Percentiles rank a stretch among this genome's conserved stretches.
Evolutionary conservation across 805 yeast species (phyloP).

Genomic region (Candida xyloterini): DNA sequence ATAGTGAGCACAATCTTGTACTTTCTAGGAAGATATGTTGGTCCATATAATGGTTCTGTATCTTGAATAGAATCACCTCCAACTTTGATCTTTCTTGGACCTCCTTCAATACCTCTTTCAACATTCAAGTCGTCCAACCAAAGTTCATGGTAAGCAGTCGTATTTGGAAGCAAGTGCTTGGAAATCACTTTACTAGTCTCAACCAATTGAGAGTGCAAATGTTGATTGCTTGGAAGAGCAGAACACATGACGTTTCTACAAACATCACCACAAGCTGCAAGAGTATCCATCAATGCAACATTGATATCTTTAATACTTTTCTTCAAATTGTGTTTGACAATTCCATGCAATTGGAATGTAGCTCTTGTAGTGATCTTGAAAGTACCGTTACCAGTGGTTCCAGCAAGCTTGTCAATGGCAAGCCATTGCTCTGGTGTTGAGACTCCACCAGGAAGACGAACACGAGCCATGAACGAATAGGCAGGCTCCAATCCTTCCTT

Average conservation of each 20-base stretch:
- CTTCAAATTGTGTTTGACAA: conserved; percentile 84
- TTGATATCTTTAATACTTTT: conserved; percentile 93
- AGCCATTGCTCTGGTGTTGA: conserved; percentile 90
- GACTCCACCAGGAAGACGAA: conserved; percentile 90
- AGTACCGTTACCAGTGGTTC: conserved; percentile 86
- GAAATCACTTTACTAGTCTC: conserved; percentile 63
- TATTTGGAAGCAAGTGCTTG: conserved; percentile 80
- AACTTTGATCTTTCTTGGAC: conserved; percentile 81
- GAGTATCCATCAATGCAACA: conserved; percentile 83
- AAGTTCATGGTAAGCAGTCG: conserved; percentile 95
- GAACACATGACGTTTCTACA: conserved; percentile 92
- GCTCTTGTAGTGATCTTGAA: conserved; percentile 95
- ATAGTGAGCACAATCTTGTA: conserved; percentile 92
- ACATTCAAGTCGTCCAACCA: conserved; percentile 57
- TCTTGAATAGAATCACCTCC: conserved; percentile 81
- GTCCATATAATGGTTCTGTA: conserved; percentile 87
- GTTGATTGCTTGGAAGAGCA: conserved; percentile 84
- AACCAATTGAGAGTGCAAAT: conserved; percentile 73
- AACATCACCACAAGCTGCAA: conserved; percentile 98
- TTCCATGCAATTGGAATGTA: conserved; percentile 93
- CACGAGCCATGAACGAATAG: conserved; percentile 95
- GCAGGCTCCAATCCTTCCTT: conserved; percentile 93
- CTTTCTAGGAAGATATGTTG: conserved; percentile 88
- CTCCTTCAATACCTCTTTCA: conserved; percentile 56
- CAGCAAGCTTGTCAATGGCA: conserved; percentile 75